Base-by-base conservation (phyloP, 1,284 basidiomycete genomes). In the Limonomyces culmigenus region DNA sequence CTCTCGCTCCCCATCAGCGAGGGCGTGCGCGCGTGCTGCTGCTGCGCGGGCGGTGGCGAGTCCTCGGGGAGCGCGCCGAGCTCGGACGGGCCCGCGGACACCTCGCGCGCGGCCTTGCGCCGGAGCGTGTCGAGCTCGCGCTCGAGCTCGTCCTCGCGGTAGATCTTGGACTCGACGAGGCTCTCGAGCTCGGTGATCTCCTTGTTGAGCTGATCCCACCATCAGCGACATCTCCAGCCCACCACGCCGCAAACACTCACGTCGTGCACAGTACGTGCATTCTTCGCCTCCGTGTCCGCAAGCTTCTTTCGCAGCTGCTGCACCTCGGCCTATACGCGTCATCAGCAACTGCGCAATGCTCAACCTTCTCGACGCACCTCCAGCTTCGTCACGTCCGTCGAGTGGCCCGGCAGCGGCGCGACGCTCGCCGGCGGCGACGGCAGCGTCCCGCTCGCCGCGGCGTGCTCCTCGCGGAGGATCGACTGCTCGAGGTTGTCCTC, bases 141-240 rank as follows among this genome's bases (percentile, higher is more conserved):
- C 51, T 93, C 89, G 27, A 95, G 73, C 49, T 92, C 89, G 50
- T 91, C 89, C 70, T 79, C 39, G 33, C 10, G 30, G 38, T 59
- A 36, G 41, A 77, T 77, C 72, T 95, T 93, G 39, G 84, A 72
- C 54, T 95, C 89, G 25, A 93, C 75, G 32, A 95, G 62, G 39
- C 75, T 70, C 54, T 95, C 89, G 16, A 95, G 65, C 51, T 93
- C 87, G 36, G 76, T 72, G 35, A 93, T 84, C 56, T 93, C 87
- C 49, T 88, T 86, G 55, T 88, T 84, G 42, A 88, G 67, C 83
- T 89, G 46, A 16, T 42, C 36, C 17, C 33, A 18, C 11, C 20
- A 40, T 34, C 25, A 23, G 32, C 33, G 39, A 36, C 43, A 33
- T n/a, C 38, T 36, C 15, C 38, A 34, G 35, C 11, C 27, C 10